phyloP scores from a whole-genome alignment of 176 grass and related monocot species.

The Themeda triandra region DNA sequence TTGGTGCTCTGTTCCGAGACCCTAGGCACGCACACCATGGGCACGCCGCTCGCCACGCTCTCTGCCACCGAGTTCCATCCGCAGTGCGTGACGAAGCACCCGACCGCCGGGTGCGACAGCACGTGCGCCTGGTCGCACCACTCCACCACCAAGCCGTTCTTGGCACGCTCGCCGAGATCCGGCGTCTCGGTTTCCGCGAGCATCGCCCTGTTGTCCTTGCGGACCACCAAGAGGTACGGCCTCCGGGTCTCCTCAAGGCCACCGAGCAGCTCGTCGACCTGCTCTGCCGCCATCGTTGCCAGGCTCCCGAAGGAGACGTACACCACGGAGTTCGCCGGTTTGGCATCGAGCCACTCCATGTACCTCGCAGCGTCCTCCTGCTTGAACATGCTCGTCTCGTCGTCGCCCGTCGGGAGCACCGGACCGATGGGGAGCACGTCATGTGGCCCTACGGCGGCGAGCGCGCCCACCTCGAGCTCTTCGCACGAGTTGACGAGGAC shows the following conservation, averaged over 20 bases:
- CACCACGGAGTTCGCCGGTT: conserved; percentile 43
- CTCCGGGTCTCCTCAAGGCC: conserved; percentile 19
- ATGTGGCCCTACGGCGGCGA: conserved; percentile 1
- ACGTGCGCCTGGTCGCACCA: conserved; percentile 70
- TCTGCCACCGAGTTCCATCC: conserved; percentile 67
- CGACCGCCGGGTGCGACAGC: conserved; percentile 45
- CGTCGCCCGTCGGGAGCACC: conserved; percentile 21
- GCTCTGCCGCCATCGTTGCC: neutral
- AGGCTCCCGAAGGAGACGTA: conserved; percentile 57
- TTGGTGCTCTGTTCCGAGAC: conserved; percentile 64
- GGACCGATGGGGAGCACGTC: conserved; percentile 46
- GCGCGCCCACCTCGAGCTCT: conserved; percentile 32
- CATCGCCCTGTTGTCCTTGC: conserved; percentile 37
- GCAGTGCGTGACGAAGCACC: conserved; percentile 65
- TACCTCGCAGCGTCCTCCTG: conserved; percentile 42
- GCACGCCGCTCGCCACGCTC: conserved; percentile 45
- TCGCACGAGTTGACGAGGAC: conserved; percentile 46
- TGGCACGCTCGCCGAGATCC: neutral
- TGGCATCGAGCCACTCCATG: conserved; percentile 54
- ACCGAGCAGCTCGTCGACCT: conserved; percentile 33
- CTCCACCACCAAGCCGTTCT: conserved; percentile 57
- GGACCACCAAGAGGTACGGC: conserved; percentile 48
- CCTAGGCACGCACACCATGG: conserved; percentile 41
- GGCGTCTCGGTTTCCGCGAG: neutral
- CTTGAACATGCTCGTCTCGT: conserved; percentile 38